Conservation (phyloP, 2,329 filamentous ascomycete species). For the Celoporthe dispersa region DNA sequence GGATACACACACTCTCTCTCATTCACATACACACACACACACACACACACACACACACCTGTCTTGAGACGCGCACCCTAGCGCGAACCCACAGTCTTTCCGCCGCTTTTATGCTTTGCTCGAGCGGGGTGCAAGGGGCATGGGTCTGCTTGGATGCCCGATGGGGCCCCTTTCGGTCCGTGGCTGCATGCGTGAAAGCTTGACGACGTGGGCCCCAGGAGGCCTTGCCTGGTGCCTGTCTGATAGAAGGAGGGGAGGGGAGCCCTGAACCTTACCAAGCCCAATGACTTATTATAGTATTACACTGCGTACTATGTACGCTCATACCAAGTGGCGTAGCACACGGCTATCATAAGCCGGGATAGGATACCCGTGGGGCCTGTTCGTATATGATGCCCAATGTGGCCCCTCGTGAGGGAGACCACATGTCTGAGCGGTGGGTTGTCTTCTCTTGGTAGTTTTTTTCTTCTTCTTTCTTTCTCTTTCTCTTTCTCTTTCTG, state of each 20-base stretch:
- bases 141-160: not conserved
- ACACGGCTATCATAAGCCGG: not conserved
- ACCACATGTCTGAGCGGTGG: not conserved
- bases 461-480: not conserved
- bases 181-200: conserved; percentile 8
- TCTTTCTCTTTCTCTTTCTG: too few relatives aligned
- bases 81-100: not conserved
- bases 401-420: not conserved
- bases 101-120: not conserved
- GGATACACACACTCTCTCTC: too few relatives aligned
- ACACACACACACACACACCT: not conserved
- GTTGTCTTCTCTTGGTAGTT: too few relatives aligned
- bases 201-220: conserved; percentile 1
- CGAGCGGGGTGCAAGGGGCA: not conserved
- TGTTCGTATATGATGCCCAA: not conserved
- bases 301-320: not conserved
- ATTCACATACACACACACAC: not conserved
- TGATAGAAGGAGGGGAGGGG: not conserved
- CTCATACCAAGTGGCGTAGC: not conserved
- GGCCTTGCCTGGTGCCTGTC: not conserved
- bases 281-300: not conserved
- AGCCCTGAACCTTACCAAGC: not conserved
- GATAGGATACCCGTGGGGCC: not conserved
- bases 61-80: not conserved
- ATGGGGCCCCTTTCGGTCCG: not conserved